phyloP scores from a whole-genome alignment of 306 rosid genomes.

The Cicer arietinum region DNA sequence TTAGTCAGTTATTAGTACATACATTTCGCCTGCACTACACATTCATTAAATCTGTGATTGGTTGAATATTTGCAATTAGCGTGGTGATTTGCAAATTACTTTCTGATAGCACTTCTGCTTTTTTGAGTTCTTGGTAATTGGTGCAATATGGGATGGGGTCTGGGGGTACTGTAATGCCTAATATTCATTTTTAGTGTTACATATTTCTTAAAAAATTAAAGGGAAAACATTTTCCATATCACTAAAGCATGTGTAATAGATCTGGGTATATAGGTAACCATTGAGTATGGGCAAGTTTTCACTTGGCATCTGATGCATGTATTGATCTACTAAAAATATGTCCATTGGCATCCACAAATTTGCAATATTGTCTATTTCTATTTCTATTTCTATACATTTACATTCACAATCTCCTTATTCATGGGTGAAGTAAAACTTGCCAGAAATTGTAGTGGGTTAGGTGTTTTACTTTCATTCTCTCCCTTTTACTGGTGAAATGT shows the following conservation, averaged over 20 bases:
- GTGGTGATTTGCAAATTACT: neutral
- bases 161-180: neutral
- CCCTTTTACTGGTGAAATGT: slow-evolving; percentile 21
- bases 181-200: neutral
- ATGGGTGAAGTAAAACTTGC: neutral
- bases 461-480: slow-evolving; percentile 23
- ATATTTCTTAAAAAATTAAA: neutral
- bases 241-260: neutral
- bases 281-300: neutral
- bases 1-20: neutral
- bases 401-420: slow-evolving; percentile 18
- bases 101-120: neutral
- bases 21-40: neutral
- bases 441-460: slow-evolving; percentile 9
- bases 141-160: neutral
- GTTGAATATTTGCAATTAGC: too few species aligned
- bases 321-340: neutral
- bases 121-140: neutral
- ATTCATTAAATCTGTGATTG: neutral
- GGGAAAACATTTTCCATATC: neutral
- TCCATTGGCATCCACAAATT: neutral
- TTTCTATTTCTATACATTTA: neutral
- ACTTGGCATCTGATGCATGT: neutral
- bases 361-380: slow-evolving; percentile 3
- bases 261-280: neutral